These are phyloP conservation scores for Neurospora sp. DNA, from an alignment of 2,329 filamentous ascomycete species.

Conservation along the genomic window DNA sequence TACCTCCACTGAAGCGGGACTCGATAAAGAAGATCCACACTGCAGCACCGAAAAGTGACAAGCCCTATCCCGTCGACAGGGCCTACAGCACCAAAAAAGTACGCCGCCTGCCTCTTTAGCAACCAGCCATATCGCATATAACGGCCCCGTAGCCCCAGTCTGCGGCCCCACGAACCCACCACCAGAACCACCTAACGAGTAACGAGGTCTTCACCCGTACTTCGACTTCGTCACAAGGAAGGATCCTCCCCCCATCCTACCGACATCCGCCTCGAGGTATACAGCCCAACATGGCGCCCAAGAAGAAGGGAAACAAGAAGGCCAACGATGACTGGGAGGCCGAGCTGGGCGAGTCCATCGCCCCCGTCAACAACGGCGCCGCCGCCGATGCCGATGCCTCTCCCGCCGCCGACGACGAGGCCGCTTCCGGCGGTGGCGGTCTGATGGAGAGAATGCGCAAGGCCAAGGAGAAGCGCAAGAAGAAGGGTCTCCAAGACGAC, in stretches of 20 bases:
- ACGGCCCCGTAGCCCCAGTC: neutral
- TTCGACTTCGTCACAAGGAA: neutral
- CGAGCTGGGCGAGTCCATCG: conserved; percentile 71
- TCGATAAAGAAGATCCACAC: neutral
- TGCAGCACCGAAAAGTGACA: neutral
- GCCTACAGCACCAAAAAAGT: neutral
- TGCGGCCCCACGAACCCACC: neutral
- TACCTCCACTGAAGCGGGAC: neutral
- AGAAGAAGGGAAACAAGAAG: conserved; percentile 84
- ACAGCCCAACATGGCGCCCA: conserved; percentile 64
- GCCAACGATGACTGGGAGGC: conserved; percentile 89
- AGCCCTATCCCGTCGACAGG: neutral
- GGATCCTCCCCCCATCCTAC: conserved; percentile 1
- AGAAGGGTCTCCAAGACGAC: conserved; percentile 71
- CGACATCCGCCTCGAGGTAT: neutral
- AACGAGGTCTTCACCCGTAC: neutral
- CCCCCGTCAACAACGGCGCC: conserved; percentile 47
- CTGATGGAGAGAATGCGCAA: conserved; percentile 74
- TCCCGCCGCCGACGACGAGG: conserved; percentile 40
- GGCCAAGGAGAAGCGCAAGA: conserved; percentile 79
- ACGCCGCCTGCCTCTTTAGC: neutral
- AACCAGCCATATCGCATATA: neutral
- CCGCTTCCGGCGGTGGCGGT: conserved; percentile 50
- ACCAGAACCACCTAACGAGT: neutral
- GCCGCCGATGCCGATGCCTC: conserved; percentile 40